phyloP scores from a whole-genome alignment of 2,329 filamentous ascomycete genomes.

The Orbilia javanica region DNA sequence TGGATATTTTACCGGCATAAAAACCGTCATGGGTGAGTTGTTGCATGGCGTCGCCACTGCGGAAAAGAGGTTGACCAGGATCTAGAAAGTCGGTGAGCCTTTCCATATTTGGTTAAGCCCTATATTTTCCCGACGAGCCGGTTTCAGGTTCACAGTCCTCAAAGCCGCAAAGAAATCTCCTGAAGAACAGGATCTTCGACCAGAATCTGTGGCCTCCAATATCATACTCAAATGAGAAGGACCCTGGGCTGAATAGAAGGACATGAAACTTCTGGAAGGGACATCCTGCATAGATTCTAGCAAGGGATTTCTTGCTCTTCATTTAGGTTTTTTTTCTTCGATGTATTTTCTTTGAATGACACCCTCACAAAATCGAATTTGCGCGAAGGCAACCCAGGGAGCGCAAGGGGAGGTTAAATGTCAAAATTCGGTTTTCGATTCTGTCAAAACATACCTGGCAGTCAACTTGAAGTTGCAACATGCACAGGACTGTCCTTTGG shows the following conservation, averaged over 20 bases:
- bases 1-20: constrained; percentile 50
- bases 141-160: constrained; percentile 56
- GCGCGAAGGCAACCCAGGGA: constrained; percentile 2
- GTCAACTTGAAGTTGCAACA: constrained; percentile 3
- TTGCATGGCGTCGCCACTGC: constrained; percentile 47
- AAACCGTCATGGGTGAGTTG: constrained; percentile 42
- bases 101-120: constrained; percentile 46
- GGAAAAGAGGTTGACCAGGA: constrained; percentile 34
- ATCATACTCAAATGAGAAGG: constrained; percentile 51
- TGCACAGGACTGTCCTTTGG: too few relatives aligned
- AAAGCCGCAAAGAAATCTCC: constrained; percentile 40
- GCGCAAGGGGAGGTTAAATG: constrained; percentile 34
- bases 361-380: not conserved
- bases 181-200: constrained; percentile 48
- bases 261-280: constrained; percentile 55
- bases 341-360: not conserved
- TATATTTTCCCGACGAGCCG: constrained; percentile 57
- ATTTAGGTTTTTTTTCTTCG: constrained; percentile 11
- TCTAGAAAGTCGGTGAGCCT: constrained; percentile 26
- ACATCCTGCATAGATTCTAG: constrained; percentile 36
- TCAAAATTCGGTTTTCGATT: constrained; percentile 22
- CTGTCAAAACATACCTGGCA: not conserved
- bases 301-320: constrained; percentile 5
- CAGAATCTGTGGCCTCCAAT: constrained; percentile 27
- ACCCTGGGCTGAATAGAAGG: constrained; percentile 45